Evolutionary conservation across 257 asterid species (phyloP).

Genomic region (Anisodus tanguticus): DNA sequence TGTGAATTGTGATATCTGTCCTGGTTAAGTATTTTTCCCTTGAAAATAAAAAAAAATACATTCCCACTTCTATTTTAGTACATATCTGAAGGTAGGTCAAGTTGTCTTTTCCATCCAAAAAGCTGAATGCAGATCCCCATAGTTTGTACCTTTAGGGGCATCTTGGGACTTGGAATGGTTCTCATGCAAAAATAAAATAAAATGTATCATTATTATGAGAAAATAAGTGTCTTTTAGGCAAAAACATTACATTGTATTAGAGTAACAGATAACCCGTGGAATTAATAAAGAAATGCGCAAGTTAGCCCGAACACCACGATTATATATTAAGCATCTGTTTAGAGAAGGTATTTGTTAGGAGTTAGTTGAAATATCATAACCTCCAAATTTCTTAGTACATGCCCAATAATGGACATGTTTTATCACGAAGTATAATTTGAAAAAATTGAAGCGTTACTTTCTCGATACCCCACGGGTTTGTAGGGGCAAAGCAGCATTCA

Average conservation of each 20-base stretch:
- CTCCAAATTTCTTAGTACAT: neutral
- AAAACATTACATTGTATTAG: too few relatives aligned
- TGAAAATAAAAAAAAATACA: neutral
- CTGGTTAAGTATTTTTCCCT: neutral
- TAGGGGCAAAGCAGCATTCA: slow-evolving; percentile 14
- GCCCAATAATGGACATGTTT: neutral
- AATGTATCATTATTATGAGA: neutral
- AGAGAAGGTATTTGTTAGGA: neutral
- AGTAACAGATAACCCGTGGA: too few relatives aligned
- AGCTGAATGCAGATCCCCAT: neutral
- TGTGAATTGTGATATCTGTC: neutral
- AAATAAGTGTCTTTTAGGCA: neutral
- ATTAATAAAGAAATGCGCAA: too few relatives aligned
- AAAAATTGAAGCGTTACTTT: neutral
- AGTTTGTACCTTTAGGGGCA: neutral
- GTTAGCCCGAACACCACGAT: too few relatives aligned
- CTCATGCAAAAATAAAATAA: neutral
- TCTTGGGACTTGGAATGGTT: neutral
- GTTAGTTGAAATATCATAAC: slow-evolving; percentile 1
- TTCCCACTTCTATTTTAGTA: neutral
- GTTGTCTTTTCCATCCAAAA: neutral
- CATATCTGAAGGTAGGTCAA: neutral
- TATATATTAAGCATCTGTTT: neutral
- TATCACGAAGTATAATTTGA: neutral
- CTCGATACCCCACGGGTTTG: neutral